These are phyloP conservation scores for Proliferodiscus dingleyae DNA, from an alignment of 2,329 filamentous ascomycete genomes.

Conservation along the genomic window DNA sequence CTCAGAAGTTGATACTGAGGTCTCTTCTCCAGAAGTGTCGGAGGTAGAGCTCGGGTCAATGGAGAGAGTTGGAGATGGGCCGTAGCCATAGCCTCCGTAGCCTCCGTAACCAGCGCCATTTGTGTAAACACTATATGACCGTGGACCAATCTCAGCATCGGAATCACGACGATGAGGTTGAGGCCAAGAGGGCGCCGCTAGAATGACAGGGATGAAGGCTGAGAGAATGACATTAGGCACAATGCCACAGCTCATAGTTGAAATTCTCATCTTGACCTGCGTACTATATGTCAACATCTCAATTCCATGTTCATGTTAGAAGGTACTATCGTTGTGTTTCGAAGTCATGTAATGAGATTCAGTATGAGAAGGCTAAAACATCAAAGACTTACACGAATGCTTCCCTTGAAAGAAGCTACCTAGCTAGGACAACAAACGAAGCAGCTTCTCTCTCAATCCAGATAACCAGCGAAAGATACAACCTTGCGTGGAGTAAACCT, in stretches of 20 bases:
- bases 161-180: slow-evolving; percentile 15
- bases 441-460: too few species aligned
- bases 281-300: slow-evolving; percentile 5
- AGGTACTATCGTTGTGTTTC: too few species aligned
- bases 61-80: slow-evolving; percentile 24
- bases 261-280: slow-evolving; percentile 27
- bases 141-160: slow-evolving; percentile 17
- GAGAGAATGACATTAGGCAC: slow-evolving; percentile 17
- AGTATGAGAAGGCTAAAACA: too few species aligned
- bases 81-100: slow-evolving; percentile 26
- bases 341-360: too few species aligned
- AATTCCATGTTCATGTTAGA: too few species aligned
- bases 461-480: too few species aligned
- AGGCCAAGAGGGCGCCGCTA: slow-evolving; percentile 24
- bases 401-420: too few species aligned
- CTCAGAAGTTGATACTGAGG: slow-evolving; percentile 4
- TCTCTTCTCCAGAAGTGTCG: slow-evolving; percentile 9
- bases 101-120: slow-evolving; percentile 12
- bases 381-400: slow-evolving; percentile 3
- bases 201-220: slow-evolving; percentile 13
- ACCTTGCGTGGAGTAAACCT: too few species aligned
- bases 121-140: slow-evolving; percentile 24
- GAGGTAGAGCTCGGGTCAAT: slow-evolving; percentile 5
- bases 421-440: too few species aligned
- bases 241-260: slow-evolving; percentile 11